Conservation (phyloP, 179 eudicot genomes). For the Silene vulgaris region DNA sequence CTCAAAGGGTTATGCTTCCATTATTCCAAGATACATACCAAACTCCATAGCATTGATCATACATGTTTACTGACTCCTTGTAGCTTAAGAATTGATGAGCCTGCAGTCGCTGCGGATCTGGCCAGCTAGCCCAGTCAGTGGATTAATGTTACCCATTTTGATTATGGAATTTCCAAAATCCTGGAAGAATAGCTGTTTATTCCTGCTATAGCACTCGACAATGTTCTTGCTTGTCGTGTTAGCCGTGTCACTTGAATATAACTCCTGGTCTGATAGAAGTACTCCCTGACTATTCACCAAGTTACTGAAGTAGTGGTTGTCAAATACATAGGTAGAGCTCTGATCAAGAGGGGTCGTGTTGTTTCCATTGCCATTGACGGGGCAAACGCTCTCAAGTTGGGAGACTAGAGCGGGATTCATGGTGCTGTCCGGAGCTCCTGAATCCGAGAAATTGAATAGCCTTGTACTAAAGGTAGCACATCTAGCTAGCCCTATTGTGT, state of each 20-base stretch:
- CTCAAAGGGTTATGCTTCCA: background rate
- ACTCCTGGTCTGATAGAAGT: constrained; percentile 44
- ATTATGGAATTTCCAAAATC: constrained; percentile 47
- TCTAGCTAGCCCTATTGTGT: constrained; percentile 71
- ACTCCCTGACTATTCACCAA: constrained; percentile 37
- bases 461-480: constrained; percentile 53
- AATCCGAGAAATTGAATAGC: constrained; percentile 54
- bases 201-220: constrained; percentile 35
- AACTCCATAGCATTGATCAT: too few species aligned
- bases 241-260: constrained; percentile 27
- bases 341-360: constrained; percentile 54
- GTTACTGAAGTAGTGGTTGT: constrained; percentile 57
- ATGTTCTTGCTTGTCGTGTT: constrained; percentile 31
- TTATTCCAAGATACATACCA: background rate
- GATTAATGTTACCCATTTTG: constrained; percentile 51
- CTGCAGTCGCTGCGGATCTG: constrained; percentile 46
- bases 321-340: constrained; percentile 54
- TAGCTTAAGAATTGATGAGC: constrained; percentile 28
- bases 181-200: constrained; percentile 25
- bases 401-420: constrained; percentile 40
- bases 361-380: constrained; percentile 54
- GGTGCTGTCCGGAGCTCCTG: constrained; percentile 52
- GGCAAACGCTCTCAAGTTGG: constrained; percentile 54
- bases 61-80: background rate
- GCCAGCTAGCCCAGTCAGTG: constrained; percentile 42